Evolutionary conservation across 1,284 basidiomycete species (phyloP).

Genomic region (Moesziomyces sp.): DNA sequence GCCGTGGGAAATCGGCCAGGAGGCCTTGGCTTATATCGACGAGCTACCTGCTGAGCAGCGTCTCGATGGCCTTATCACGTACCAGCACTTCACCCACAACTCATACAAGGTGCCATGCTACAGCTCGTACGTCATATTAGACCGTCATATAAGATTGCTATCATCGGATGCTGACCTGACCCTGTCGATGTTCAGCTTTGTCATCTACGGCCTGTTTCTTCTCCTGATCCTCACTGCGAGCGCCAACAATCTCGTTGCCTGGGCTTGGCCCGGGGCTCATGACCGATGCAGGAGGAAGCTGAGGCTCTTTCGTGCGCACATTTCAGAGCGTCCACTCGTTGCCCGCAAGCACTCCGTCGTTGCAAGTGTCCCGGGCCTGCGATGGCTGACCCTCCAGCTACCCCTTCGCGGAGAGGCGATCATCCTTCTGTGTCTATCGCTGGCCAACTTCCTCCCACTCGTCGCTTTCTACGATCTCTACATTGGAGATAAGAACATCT

Average conservation of each 20-base stretch:
- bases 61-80: slow-evolving; percentile 3
- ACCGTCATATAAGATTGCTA: too few relatives aligned
- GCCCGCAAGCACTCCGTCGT: slow-evolving; percentile 19
- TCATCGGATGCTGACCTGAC: too few relatives aligned
- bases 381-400: slow-evolving; percentile 38
- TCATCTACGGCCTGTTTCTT: slow-evolving; percentile 26
- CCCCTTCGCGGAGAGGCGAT: slow-evolving; percentile 49
- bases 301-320: slow-evolving; percentile 18
- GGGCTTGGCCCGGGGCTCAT: slow-evolving; percentile 6
- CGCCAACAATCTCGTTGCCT: slow-evolving; percentile 10
- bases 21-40: slow-evolving; percentile 12
- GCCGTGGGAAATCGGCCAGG: slow-evolving; percentile 22
- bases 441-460: slow-evolving; percentile 49
- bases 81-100: slow-evolving; percentile 27
- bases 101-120: slow-evolving; percentile 31
- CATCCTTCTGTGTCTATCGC: slow-evolving; percentile 22
- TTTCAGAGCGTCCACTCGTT: slow-evolving; percentile 29
- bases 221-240: slow-evolving; percentile 19
- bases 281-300: slow-evolving; percentile 4
- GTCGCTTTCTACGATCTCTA: slow-evolving; percentile 40
- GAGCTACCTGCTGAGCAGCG: slow-evolving; percentile 17
- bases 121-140: slow-evolving; percentile 11
- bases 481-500: slow-evolving; percentile 13
- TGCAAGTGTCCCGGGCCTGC: slow-evolving; percentile 18
- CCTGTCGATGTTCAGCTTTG: slow-evolving; percentile 12